Conservation (phyloP, 371 early-diverging fungal species). For the Haplosporangium sp. region DNA sequence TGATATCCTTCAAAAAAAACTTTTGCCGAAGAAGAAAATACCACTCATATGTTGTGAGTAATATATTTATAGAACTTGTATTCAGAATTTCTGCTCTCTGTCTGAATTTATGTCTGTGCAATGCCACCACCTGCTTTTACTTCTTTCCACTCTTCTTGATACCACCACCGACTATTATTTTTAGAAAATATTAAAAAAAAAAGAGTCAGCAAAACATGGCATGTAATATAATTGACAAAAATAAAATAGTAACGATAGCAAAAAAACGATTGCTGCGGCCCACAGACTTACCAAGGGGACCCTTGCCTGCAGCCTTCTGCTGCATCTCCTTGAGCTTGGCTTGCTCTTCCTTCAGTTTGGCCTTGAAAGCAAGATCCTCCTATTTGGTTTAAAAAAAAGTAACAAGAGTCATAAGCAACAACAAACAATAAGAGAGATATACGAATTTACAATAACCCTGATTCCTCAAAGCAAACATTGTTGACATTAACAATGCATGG, state of each 20-base stretch:
- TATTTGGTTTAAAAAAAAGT: slow-evolving; percentile 31
- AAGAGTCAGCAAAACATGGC: neutral
- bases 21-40: neutral
- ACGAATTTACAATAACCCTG: neutral
- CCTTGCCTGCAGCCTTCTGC: slow-evolving; percentile 81
- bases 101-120: neutral
- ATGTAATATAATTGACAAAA: too few species aligned
- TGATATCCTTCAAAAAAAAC: neutral
- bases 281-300: slow-evolving; percentile 76
- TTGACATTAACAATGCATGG: neutral
- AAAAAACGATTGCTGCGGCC: neutral
- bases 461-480: slow-evolving; percentile 8
- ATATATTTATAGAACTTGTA: neutral
- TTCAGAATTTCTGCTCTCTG: neutral
- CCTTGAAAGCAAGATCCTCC: slow-evolving; percentile 84
- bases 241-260: too few species aligned
- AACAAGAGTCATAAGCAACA: neutral
- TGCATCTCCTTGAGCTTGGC: slow-evolving; percentile 85
- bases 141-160: slow-evolving; percentile 87
- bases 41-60: slow-evolving; percentile 1
- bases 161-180: slow-evolving; percentile 70
- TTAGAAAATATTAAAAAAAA: neutral
- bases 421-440: neutral
- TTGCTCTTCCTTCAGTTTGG: slow-evolving; percentile 86
- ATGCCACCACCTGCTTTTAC: slow-evolving; percentile 54